These are phyloP conservation scores for Talaromyces liani DNA, from an alignment of 495 filamentous ascomycete genomes.

Conservation along the genomic window DNA sequence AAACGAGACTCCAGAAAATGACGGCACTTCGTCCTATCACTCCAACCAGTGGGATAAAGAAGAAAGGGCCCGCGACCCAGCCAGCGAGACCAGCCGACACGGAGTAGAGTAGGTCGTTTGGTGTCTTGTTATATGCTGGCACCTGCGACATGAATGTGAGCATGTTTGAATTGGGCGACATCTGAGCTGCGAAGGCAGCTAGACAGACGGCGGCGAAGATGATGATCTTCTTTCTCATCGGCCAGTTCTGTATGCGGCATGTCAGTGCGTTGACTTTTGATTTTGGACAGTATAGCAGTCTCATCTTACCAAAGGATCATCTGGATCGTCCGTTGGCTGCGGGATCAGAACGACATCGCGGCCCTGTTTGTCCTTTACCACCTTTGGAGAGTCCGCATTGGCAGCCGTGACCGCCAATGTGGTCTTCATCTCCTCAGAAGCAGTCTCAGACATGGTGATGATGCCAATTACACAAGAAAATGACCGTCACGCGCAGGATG, in stretches of 20 bases:
- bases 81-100: constrained; percentile 34
- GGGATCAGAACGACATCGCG: constrained; percentile 36
- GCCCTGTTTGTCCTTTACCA: constrained; percentile 7
- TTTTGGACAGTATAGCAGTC: background rate
- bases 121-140: constrained; percentile 22
- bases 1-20: constrained; percentile 38
- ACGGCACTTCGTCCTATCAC: constrained; percentile 31
- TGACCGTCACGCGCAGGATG: background rate
- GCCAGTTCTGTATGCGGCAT: constrained; percentile 29
- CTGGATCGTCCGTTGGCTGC: constrained; percentile 35
- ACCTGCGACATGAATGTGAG: constrained; percentile 9
- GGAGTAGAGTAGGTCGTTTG: constrained; percentile 22
- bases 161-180: constrained; percentile 12
- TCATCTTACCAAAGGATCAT: constrained; percentile 35
- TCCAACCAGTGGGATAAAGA: constrained; percentile 32
- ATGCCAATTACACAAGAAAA: background rate
- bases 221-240: constrained; percentile 32
- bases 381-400: background rate
- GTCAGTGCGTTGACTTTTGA: background rate
- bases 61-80: constrained; percentile 33
- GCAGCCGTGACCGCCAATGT: background rate
- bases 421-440: background rate
- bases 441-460: background rate
- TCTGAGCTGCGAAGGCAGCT: constrained; percentile 10
- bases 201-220: constrained; percentile 26